Evolutionary conservation across 208 protist genomes (phyloP).

Genomic region (Porcisia hertigi): DNA sequence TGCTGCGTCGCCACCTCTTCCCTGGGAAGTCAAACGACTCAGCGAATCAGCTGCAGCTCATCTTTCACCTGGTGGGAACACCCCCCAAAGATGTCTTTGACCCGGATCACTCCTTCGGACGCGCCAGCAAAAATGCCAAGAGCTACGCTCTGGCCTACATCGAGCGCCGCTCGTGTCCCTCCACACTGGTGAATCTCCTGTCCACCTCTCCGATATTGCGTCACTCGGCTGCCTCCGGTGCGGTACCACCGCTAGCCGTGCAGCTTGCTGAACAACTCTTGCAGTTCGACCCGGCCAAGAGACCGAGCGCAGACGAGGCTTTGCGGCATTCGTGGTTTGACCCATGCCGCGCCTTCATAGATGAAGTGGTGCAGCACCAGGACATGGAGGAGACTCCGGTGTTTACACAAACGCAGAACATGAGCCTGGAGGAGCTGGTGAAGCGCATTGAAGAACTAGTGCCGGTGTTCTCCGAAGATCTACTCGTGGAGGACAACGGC

Average conservation of each 20-base stretch:
- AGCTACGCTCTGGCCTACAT: constrained; percentile 79
- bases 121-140: constrained; percentile 86
- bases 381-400: constrained; percentile 48
- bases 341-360: constrained; percentile 73
- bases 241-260: constrained; percentile 44
- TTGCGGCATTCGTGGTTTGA: constrained; percentile 88
- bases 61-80: constrained; percentile 94
- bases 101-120: constrained; percentile 77
- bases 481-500: constrained; percentile 66
- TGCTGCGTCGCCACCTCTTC: constrained; percentile 89
- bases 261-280: constrained; percentile 79
- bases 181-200: constrained; percentile 53
- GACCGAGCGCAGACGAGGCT: constrained; percentile 80
- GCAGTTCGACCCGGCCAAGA: constrained; percentile 77
- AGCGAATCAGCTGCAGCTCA: constrained; percentile 94
- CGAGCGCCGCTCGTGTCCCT: constrained; percentile 51
- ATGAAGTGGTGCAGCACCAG: constrained; percentile 70
- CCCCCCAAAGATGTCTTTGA: constrained; percentile 87
- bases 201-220: constrained; percentile 53
- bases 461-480: constrained; percentile 83
- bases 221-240: constrained; percentile 26
- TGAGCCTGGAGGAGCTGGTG: constrained; percentile 56
- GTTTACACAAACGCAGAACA: constrained; percentile 60
- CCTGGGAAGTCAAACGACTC: constrained; percentile 92
- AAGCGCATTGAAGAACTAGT: constrained; percentile 76